These are phyloP conservation scores for Phytophthora palmivora DNA, from an alignment of 352 stramenopile genomes.

Conservation along the genomic window DNA sequence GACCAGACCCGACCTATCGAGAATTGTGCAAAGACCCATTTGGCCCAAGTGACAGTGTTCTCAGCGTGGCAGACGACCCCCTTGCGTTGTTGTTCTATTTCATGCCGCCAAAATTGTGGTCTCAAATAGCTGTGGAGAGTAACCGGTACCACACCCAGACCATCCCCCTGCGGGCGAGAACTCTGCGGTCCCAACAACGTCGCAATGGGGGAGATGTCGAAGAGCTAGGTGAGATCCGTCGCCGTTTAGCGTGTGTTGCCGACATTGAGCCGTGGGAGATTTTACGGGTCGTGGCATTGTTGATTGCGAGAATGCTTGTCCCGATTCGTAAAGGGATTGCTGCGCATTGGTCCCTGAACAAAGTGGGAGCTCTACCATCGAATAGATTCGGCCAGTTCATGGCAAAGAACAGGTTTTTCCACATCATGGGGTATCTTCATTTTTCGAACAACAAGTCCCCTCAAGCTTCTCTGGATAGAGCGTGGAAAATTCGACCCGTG, in stretches of 20 bases:
- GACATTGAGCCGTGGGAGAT: not conserved
- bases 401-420: too few species aligned
- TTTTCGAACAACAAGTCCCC: too few species aligned
- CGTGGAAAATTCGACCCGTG: too few species aligned
- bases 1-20: too few species aligned
- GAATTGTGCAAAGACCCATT: too few species aligned
- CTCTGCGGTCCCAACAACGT: too few species aligned
- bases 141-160: too few species aligned
- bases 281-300: not conserved
- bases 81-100: slow-evolving; percentile 1
- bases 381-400: slow-evolving; percentile 8
- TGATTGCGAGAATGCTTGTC: not conserved
- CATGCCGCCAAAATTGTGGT: not conserved
- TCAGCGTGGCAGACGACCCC: not conserved
- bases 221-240: not conserved
- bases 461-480: too few species aligned
- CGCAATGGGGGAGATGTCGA: not conserved
- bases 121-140: too few species aligned
- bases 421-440: too few species aligned
- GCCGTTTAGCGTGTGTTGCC: not conserved
- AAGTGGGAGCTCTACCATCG: not conserved
- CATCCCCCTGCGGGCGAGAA: too few species aligned
- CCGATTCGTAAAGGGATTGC: not conserved
- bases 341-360: not conserved
- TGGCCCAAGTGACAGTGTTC: not conserved